These are phyloP conservation scores for Strigomonas galati DNA, from an alignment of 208 protist species.

Conservation along the genomic window DNA sequence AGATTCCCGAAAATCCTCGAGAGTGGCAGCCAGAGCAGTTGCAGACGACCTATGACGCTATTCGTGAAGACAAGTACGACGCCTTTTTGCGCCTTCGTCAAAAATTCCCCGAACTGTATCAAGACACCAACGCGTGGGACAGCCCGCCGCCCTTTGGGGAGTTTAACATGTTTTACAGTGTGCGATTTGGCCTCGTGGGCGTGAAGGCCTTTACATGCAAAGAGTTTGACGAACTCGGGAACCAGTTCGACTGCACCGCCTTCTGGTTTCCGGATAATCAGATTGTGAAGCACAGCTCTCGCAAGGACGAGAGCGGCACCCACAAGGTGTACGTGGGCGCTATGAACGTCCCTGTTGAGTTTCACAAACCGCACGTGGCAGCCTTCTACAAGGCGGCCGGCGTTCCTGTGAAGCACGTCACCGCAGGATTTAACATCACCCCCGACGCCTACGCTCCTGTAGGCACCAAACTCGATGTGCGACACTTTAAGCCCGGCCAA, in stretches of 20 bases:
- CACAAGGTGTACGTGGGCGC: conserved; percentile 88
- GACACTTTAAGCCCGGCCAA: conserved; percentile 93
- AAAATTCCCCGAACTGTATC: conserved; percentile 92
- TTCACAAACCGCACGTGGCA: conserved; percentile 89
- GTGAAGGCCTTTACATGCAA: conserved; percentile 90
- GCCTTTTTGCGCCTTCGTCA: conserved; percentile 87
- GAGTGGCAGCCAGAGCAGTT: conserved; percentile 90
- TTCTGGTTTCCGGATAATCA: conserved; percentile 94
- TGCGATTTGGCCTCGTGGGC: conserved; percentile 89
- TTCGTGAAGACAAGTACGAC: conserved; percentile 94
- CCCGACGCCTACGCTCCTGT: conserved; percentile 90
- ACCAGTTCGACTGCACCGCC: conserved; percentile 90
- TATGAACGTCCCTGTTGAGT: conserved; percentile 90
- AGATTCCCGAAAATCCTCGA: conserved; percentile 89
- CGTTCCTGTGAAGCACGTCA: conserved; percentile 91
- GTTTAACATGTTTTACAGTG: conserved; percentile 94
- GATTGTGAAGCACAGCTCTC: conserved; percentile 81
- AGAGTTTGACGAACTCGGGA: conserved; percentile 92
- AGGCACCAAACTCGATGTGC: conserved; percentile 90
- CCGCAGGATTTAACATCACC: conserved; percentile 78
- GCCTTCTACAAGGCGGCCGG: conserved; percentile 87
- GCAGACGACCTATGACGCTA: conserved; percentile 92
- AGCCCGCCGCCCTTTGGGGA: conserved; percentile 92
- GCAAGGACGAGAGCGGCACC: conserved; percentile 70
- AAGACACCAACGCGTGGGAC: conserved; percentile 90